Percentiles rank a stretch among this genome's conserved stretches.
phyloP scores from a whole-genome alignment of 805 yeast species.

The Starmerella cellae region DNA sequence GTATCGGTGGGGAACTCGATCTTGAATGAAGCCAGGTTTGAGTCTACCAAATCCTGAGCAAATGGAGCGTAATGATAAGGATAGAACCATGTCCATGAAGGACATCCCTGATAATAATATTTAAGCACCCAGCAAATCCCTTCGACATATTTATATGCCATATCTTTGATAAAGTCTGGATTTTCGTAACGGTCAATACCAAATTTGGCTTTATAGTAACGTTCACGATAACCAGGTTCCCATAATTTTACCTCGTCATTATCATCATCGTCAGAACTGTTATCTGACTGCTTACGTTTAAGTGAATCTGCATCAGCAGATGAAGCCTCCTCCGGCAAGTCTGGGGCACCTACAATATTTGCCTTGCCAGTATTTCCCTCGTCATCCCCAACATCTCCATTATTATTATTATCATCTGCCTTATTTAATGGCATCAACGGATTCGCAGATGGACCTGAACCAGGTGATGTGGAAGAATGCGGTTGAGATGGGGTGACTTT shows the following conservation, averaged over 20 bases:
- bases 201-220: conserved; percentile 74
- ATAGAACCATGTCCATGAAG: conserved; percentile 96
- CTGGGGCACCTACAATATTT: not conserved
- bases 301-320: not conserved
- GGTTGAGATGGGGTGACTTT: no score
- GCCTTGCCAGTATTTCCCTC: not conserved
- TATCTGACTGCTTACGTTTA: conserved; percentile 2
- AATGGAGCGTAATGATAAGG: conserved; percentile 98
- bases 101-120: conserved; percentile 94
- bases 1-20: conserved; percentile 44
- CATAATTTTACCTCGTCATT: conserved; percentile 49
- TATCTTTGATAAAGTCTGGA: conserved; percentile 40
- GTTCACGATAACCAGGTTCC: conserved; percentile 74
- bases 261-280: conserved; percentile 25
- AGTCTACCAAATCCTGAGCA: conserved; percentile 67
- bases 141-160: conserved; percentile 67
- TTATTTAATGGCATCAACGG: conserved; percentile 26
- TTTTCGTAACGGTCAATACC: conserved; percentile 39
- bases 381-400: not conserved
- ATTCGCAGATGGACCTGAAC: no score
- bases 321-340: not conserved
- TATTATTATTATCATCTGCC: conserved; percentile 3
- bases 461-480: no score
- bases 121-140: conserved; percentile 95
- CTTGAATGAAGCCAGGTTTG: conserved; percentile 32